phyloP scores from a whole-genome alignment of 371 early-diverging fungal species.

The Lichtheimia ornata region DNA sequence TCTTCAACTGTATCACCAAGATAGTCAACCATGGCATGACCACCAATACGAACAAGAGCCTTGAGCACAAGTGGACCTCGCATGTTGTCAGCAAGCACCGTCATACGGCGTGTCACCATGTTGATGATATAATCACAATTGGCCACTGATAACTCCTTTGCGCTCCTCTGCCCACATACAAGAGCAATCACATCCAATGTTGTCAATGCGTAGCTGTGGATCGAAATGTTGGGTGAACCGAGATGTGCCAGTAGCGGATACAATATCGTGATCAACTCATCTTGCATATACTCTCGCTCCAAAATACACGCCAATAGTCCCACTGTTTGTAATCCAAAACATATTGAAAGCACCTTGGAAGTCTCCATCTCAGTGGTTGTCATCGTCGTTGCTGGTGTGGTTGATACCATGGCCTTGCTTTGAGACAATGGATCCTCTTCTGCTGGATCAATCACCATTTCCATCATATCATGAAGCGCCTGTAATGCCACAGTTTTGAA shows the following conservation, averaged over 20 bases:
- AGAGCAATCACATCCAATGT: conserved; percentile 40
- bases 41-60: conserved; percentile 56
- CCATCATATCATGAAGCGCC: conserved; percentile 23
- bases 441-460: conserved; percentile 14
- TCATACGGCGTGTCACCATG: conserved; percentile 50
- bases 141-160: conserved; percentile 41
- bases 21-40: conserved; percentile 43
- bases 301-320: conserved; percentile 28
- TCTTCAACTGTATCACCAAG: conserved; percentile 63
- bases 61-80: conserved; percentile 57
- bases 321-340: conserved; percentile 32
- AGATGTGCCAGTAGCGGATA: conserved; percentile 61
- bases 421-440: neutral
- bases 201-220: conserved; percentile 42
- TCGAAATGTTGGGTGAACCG: conserved; percentile 41
- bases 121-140: conserved; percentile 72
- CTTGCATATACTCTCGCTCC: conserved; percentile 19
- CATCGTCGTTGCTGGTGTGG: neutral
- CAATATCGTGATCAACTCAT: conserved; percentile 53
- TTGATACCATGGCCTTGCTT: conserved; percentile 10
- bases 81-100: conserved; percentile 40
- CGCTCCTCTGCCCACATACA: conserved; percentile 27
- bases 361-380: conserved; percentile 10
- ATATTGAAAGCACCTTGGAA: conserved; percentile 28
- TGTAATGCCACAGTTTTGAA: conserved; percentile 17